phyloP scores from a whole-genome alignment of 2,329 filamentous ascomycete species.

The Sporothrix protearum region DNA sequence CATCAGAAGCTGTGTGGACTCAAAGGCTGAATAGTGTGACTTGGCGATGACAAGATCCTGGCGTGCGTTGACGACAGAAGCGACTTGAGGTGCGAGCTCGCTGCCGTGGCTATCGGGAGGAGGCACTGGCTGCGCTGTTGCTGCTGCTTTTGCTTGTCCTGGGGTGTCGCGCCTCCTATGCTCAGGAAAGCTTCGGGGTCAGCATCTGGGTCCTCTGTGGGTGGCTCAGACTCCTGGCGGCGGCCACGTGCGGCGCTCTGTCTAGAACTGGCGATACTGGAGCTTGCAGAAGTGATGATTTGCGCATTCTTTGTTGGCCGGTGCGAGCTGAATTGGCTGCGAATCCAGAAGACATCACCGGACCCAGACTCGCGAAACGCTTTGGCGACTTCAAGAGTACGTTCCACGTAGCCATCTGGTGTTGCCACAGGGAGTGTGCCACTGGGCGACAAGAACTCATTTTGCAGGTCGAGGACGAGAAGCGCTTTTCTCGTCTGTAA shows the following conservation, averaged over 20 bases:
- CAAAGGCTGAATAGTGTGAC: conserved; percentile 83
- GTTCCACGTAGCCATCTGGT: conserved; percentile 63
- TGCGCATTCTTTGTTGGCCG: conserved; percentile 54
- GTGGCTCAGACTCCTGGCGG: conserved; percentile 25
- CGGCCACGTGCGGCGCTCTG: neutral
- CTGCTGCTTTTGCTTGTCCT: conserved; percentile 36
- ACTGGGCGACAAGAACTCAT: conserved; percentile 72
- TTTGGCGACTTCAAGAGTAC: conserved; percentile 62
- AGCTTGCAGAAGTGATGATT: conserved; percentile 41
- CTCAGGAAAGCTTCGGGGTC: conserved; percentile 41
- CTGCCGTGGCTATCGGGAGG: conserved; percentile 43
- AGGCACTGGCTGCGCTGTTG: conserved; percentile 38
- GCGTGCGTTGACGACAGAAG: conserved; percentile 42
- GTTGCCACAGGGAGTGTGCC: conserved; percentile 65
- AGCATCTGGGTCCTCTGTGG: conserved; percentile 34
- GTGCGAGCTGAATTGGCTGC: conserved; percentile 66
- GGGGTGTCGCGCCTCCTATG: conserved; percentile 9
- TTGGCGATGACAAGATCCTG: conserved; percentile 59
- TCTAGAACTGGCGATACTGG: neutral
- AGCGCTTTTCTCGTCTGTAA: conserved; percentile 65
- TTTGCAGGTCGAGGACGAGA: conserved; percentile 81
- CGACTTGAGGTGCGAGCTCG: conserved; percentile 44
- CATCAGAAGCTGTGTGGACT: conserved; percentile 67
- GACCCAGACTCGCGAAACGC: conserved; percentile 69
- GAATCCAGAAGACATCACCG: conserved; percentile 77